phyloP scores from a whole-genome alignment of 805 yeast genomes.

The Candida boleticola region DNA sequence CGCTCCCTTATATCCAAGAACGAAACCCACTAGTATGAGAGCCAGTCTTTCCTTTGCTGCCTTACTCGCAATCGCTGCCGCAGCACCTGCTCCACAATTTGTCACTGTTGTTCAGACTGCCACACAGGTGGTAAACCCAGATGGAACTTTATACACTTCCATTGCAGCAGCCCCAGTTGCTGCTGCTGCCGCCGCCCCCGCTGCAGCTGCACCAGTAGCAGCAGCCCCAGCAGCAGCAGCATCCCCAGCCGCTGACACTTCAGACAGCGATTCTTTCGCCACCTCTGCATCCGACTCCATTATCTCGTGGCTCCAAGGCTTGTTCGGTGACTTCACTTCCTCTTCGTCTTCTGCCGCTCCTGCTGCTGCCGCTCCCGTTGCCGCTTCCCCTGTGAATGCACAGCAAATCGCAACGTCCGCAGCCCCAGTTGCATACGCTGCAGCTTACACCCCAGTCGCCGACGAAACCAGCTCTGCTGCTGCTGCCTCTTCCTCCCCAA shows the following conservation, averaged over 20 bases:
- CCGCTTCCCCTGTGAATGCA: conserved; percentile 3
- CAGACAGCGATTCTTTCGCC: conserved; percentile 3
- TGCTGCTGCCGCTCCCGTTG: conserved; percentile 9
- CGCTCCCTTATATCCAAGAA: too few species aligned
- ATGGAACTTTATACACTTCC: conserved; percentile 9
- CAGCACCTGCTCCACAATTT: conserved; percentile 23
- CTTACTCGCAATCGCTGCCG: conserved; percentile 7
- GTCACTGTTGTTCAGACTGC: conserved; percentile 21
- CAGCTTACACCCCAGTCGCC: conserved; percentile 6
- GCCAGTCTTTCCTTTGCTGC: conserved; percentile 4
- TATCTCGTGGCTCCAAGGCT: conserved; percentile 1
- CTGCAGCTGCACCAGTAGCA: conserved; percentile 10
- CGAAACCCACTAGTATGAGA: conserved; percentile 1
- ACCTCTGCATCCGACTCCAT: conserved; percentile 1
- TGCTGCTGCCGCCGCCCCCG: conserved; percentile 9
- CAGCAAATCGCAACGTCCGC: background rate
- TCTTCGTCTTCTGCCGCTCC: conserved; percentile 3
- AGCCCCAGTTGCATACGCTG: conserved; percentile 3
- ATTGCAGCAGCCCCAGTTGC: conserved; percentile 7
- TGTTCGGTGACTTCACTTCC: background rate
- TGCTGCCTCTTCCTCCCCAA: conserved; percentile 4
- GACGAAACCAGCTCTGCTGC: conserved; percentile 5
- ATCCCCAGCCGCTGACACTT: conserved; percentile 7
- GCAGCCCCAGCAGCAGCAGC: conserved; percentile 7
- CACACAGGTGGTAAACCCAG: conserved; percentile 12